Base-by-base conservation (phyloP, 768 basidiomycete species). In the Rhodotorula graminis region DNA sequence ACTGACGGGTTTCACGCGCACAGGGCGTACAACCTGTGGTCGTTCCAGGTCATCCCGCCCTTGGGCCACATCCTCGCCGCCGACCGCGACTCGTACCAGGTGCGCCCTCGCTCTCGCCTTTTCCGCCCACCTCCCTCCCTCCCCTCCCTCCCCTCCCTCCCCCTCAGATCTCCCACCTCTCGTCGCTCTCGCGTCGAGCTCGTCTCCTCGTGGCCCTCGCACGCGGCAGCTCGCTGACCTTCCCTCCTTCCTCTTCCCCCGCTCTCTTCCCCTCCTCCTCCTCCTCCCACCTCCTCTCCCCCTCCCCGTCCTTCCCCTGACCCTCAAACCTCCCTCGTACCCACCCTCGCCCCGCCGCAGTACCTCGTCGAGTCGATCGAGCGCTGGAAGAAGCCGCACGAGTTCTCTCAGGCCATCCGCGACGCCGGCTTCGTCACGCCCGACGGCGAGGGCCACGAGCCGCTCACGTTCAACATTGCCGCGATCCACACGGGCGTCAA, bases 331-430 rank as follows among this genome's bases (percentile, higher is more conserved):
- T 46, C 44, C 8, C 44, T 18, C 44, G 12, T 12, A 58, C 31
- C 59, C 52, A 2, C n/a, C 33, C 18, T 31, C 25, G 16, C 10
- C 3, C 52, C 2, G 19, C 2, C 47, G 29, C 62, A 79, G 73
- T 98, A 99, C 81, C 86, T 99, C 57, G 92, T 98, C 56, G 96
- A 99, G 81, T 96, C 93, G 19, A 98, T 99, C 77, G 89, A 93
- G 55, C 88, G 87, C 77, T 98, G 98, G 84, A 94, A 94, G 40
- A 84, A 87, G 19, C 94, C 96, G 80, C 83, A 86, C 15, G 88
- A 90, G 67, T 98, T 98, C 82, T 88, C 93, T 12, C 82, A 86
- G 76, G 90, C 98, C 93, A 91, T 95, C 77, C 81, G 85, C 73
- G 88, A 91, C 31, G 92, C 90, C 11, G 93, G 93, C 0, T 93